A percentile compares a stretch with the other conserved stretches of the same genome.
Evolutionary conservation across 73 alveolate species (phyloP).

Genomic region (Tetrahymena malaccensis): DNA sequence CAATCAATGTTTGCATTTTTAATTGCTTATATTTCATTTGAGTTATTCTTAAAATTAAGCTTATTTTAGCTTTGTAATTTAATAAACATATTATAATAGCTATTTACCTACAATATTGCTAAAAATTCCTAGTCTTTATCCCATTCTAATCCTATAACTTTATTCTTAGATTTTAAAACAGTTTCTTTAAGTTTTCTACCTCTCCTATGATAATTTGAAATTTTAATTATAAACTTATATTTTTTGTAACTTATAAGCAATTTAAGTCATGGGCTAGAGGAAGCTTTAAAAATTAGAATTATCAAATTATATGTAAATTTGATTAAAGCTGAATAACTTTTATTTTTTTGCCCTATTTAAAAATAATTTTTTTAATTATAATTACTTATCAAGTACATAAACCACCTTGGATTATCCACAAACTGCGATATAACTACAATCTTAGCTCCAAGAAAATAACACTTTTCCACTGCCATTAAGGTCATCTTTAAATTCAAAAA

Average conservation of each 20-base stretch:
- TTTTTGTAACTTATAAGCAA: background rate
- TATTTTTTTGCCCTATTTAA: background rate
- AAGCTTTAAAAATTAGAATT: background rate
- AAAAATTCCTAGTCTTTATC: slow-evolving; percentile 94
- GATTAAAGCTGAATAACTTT: background rate
- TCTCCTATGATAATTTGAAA: slow-evolving; percentile 9
- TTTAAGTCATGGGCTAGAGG: background rate
- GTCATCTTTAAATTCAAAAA: slow-evolving; percentile 26
- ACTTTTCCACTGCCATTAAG: slow-evolving; percentile 30
- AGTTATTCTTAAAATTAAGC: background rate
- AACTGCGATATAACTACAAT: slow-evolving; percentile 19
- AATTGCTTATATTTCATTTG: background rate
- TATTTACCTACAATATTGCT: slow-evolving; percentile 81
- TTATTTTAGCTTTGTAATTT: too few relatives aligned
- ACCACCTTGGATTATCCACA: slow-evolving; percentile 29
- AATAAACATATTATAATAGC: background rate
- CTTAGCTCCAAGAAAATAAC: slow-evolving; percentile 31
- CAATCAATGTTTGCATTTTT: background rate
- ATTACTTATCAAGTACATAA: slow-evolving; percentile 24
- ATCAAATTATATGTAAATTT: background rate
- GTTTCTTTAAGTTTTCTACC: slow-evolving; percentile 83
- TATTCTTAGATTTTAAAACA: slow-evolving; percentile 63
- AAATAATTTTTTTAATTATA: background rate
- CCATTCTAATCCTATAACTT: slow-evolving; percentile 80
- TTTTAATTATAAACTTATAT: background rate